Evolutionary conservation across 2,329 filamentous ascomycete genomes (phyloP).

Genomic region (Lachnellula occidentalis): DNA sequence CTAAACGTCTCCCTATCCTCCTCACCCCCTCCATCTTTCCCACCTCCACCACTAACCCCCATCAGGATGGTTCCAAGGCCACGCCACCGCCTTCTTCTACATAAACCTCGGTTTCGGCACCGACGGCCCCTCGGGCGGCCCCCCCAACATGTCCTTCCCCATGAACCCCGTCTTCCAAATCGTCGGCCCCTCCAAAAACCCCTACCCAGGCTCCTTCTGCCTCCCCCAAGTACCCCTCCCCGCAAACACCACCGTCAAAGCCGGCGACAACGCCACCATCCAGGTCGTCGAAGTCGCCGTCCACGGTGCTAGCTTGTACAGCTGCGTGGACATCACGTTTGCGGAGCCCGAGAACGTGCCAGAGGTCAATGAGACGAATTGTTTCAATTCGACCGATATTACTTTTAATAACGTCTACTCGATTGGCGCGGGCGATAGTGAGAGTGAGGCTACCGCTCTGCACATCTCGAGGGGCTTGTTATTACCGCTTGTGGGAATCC

Average conservation of each 20-base stretch:
- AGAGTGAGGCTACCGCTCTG: neutral
- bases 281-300: conserved; percentile 79
- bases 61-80: conserved; percentile 80
- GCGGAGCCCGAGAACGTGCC: conserved; percentile 71
- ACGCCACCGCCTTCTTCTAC: conserved; percentile 76
- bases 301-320: conserved; percentile 72
- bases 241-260: conserved; percentile 59
- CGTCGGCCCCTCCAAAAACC: conserved; percentile 70
- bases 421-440: conserved; percentile 35
- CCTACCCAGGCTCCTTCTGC: conserved; percentile 87
- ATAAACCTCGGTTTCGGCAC: conserved; percentile 85
- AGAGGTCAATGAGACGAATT: conserved; percentile 76
- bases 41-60: no score
- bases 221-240: conserved; percentile 85
- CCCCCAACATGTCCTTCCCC: conserved; percentile 78
- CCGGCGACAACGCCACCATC: conserved; percentile 87
- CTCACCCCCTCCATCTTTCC: no score
- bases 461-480: neutral
- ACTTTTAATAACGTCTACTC: conserved; percentile 55
- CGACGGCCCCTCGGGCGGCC: conserved; percentile 56
- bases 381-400: conserved; percentile 62
- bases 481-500: neutral
- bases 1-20: no score
- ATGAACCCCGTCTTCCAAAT: conserved; percentile 82
- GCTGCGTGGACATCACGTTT: conserved; percentile 96